Conservation (phyloP, 306 rosid species). For the Delonix regia region DNA sequence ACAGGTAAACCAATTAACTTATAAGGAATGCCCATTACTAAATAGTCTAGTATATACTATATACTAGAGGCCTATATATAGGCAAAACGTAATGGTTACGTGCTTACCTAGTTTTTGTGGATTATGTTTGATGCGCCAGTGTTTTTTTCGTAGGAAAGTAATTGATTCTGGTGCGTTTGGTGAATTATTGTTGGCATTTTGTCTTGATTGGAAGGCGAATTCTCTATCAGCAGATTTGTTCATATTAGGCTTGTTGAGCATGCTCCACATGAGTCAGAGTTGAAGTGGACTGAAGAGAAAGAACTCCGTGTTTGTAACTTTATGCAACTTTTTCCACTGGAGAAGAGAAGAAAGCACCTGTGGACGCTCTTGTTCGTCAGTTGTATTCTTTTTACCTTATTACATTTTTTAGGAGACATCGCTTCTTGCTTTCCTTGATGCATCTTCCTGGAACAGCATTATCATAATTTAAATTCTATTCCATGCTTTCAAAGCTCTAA, state of each 20-base stretch:
- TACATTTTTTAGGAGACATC: neutral
- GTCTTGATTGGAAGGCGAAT: neutral
- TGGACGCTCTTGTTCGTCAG: constrained; percentile 11
- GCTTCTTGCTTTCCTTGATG: neutral
- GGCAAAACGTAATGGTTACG: too few species aligned
- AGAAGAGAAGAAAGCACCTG: constrained; percentile 26
- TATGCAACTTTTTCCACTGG: constrained; percentile 17
- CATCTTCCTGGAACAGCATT: constrained; percentile 18
- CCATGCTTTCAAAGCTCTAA: neutral
- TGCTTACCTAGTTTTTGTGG: neutral
- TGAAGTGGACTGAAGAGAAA: constrained; percentile 15
- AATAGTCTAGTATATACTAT: too few species aligned
- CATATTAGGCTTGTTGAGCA: neutral
- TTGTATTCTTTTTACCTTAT: neutral
- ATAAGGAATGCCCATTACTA: neutral
- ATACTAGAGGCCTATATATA: neutral
- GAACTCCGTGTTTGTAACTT: constrained; percentile 22
- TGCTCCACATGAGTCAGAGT: neutral
- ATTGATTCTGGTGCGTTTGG: too few species aligned
- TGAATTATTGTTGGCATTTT: too few species aligned
- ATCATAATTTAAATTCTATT: neutral
- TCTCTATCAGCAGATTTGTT: constrained; percentile 5
- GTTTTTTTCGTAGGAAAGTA: constrained; percentile 35
- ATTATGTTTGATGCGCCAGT: neutral
- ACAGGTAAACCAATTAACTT: constrained; percentile 43